phyloP scores from a whole-genome alignment of 2,329 filamentous ascomycete species.

The Fusarium multiceps region DNA sequence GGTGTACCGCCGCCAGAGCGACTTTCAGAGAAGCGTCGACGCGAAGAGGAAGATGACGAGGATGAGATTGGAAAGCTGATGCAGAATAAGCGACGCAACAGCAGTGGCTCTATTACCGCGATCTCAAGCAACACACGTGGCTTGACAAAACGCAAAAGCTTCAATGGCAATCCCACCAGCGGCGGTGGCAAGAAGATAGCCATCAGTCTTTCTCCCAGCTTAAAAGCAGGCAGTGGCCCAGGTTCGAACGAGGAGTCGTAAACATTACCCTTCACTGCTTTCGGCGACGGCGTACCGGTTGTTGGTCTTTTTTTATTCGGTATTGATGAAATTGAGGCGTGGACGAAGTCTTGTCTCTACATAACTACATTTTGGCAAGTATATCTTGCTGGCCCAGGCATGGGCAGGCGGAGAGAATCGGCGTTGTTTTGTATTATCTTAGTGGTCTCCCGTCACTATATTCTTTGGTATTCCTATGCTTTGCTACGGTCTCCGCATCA shows the following conservation, averaged over 20 bases:
- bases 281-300: slow-evolving; percentile 45
- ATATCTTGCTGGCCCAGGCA: slow-evolving; percentile 33
- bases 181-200: slow-evolving; percentile 65
- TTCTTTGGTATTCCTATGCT: slow-evolving; percentile 24
- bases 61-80: slow-evolving; percentile 90
- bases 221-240: slow-evolving; percentile 55
- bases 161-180: slow-evolving; percentile 55
- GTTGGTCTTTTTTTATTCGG: slow-evolving; percentile 39
- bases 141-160: slow-evolving; percentile 54
- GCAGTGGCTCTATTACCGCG: slow-evolving; percentile 61
- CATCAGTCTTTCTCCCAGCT: slow-evolving; percentile 64
- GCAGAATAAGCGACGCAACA: slow-evolving; percentile 70
- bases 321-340: slow-evolving; percentile 26
- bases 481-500: background rate
- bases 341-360: slow-evolving; percentile 29
- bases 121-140: slow-evolving; percentile 50
- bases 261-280: slow-evolving; percentile 39
- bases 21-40: slow-evolving; percentile 86
- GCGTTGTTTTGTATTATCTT: slow-evolving; percentile 42
- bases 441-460: slow-evolving; percentile 29
- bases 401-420: slow-evolving; percentile 33
- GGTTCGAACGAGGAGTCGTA: slow-evolving; percentile 56
- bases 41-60: slow-evolving; percentile 91
- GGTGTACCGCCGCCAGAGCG: slow-evolving; percentile 75
- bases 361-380: slow-evolving; percentile 40